phyloP scores from a whole-genome alignment of 1,139 yeast species.

The Neolecta irregularis region DNA sequence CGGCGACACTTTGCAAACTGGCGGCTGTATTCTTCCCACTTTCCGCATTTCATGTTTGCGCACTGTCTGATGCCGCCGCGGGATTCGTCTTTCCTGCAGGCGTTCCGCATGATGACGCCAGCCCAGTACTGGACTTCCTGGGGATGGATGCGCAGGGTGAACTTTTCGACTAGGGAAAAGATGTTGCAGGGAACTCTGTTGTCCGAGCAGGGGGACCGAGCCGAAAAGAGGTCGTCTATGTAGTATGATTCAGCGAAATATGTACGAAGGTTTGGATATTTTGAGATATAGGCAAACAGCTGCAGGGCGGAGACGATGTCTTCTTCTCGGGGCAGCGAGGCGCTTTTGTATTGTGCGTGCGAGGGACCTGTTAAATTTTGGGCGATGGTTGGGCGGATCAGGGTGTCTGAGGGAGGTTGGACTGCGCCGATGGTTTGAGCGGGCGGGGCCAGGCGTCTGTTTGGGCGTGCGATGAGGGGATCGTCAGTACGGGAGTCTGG shows the following conservation, averaged over 20 bases:
- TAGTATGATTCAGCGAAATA: slow-evolving; percentile 56
- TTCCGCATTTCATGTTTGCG: slow-evolving; percentile 86
- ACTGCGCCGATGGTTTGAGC: no score
- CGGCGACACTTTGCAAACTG: slow-evolving; percentile 91
- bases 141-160: slow-evolving; percentile 52
- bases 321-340: slow-evolving; percentile 68
- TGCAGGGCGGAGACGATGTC: slow-evolving; percentile 91
- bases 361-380: no score
- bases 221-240: slow-evolving; percentile 23
- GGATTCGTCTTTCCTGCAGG: slow-evolving; percentile 77
- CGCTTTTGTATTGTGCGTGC: no score
- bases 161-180: slow-evolving; percentile 82
- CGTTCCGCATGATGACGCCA: slow-evolving; percentile 88
- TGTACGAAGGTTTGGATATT: slow-evolving; percentile 67
- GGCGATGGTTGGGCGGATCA: no score
- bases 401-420: no score
- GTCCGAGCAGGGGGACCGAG: neutral
- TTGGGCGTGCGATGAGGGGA: no score
- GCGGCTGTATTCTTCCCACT: slow-evolving; percentile 80
- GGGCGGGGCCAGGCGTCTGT: no score
- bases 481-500: no score
- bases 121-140: slow-evolving; percentile 91
- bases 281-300: slow-evolving; percentile 79
- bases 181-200: slow-evolving; percentile 33
- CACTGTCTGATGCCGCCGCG: slow-evolving; percentile 89